Base-by-base conservation (phyloP, 2,329 filamentous ascomycete species). In the Trichoderma sp. region DNA sequence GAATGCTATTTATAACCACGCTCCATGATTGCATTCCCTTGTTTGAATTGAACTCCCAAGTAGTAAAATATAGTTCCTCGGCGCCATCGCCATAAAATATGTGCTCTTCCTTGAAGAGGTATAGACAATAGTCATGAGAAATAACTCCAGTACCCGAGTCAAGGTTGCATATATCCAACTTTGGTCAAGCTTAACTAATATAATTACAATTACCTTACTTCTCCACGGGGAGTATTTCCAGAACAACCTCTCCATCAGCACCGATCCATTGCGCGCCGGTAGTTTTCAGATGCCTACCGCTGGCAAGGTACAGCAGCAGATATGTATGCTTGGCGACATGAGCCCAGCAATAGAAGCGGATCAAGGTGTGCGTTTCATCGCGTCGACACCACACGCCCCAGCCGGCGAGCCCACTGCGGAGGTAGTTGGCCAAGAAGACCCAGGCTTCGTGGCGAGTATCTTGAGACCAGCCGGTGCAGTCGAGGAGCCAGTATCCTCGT, bases 321-420 rank as follows among this genome's bases (percentile, higher is more conserved):
- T 95, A 97, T 41, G 94, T 87, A 79, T 97, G 92, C 72, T 91
- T 88, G 0, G 91, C 90, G 0, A 94, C 85, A 77, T 92, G 89
- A 0, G 93, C 95, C 92, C 94, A 98, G 80, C 94, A 94, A 81
- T 93, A 97, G 1, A 96, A 82, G 41, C 91, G 89, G 2, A 97
- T 82, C 78, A 85, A 88, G 4, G 79, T 81, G 12, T 81, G 83
- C 53, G 83, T 84, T 6, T 79, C 82, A 29, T 79, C 79, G 65
- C 90, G 84, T 16, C 81, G 83, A 78, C 90, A 91, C 85, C 89
- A 91, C 1, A 93, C 87, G 3, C 91, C 91, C 93, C 93, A 95
- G 3, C 93, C 93, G 0, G 89, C 88, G 27, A 86, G 84, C 0
- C 91, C 91, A 31, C 85, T 86, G 6, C 85, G 85, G 41, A 97